These are phyloP conservation scores for Primulina tabacum DNA, from an alignment of 257 asterid species.

Conservation along the genomic window DNA sequence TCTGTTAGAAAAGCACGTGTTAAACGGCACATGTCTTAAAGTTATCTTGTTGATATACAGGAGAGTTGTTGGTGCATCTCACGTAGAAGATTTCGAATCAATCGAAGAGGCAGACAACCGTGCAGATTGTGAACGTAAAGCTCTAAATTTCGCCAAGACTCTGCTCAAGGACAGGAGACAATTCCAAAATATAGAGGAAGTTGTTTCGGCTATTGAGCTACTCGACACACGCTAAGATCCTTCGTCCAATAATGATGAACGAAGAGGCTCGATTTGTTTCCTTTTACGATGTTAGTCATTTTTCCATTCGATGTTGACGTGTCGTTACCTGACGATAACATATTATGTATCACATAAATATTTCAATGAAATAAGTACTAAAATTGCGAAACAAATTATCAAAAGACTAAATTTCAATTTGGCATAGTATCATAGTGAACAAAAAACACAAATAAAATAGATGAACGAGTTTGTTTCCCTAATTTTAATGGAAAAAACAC, in stretches of 20 bases:
- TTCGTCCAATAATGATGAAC: neutral
- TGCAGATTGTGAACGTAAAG: conserved; percentile 81
- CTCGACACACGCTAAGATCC: conserved; percentile 23
- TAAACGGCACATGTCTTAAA: neutral
- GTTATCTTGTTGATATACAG: conserved; percentile 38
- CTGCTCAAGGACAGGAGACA: conserved; percentile 65
- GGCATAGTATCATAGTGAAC: too few species aligned
- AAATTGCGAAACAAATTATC: too few species aligned
- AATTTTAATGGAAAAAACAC: too few species aligned
- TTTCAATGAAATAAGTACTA: too few species aligned
- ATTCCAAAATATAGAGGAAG: conserved; percentile 56
- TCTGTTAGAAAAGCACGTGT: neutral
- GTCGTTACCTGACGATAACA: too few species aligned
- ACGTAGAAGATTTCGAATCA: conserved; percentile 91
- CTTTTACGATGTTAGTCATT: too few species aligned
- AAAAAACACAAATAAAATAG: too few species aligned
- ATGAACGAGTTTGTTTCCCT: too few species aligned
- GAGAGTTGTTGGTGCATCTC: conserved; percentile 97
- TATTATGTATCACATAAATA: too few species aligned
- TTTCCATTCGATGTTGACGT: too few species aligned
- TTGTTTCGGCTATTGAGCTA: conserved; percentile 60
- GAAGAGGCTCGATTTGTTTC: too few species aligned
- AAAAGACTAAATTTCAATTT: too few species aligned
- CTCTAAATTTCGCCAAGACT: conserved; percentile 68
- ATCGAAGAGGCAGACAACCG: conserved; percentile 57